Percentiles rank a stretch among this genome's conserved stretches.
Evolutionary conservation across 1,284 basidiomycete genomes (phyloP).

Genomic region (Apiotrichum montevideense): DNA sequence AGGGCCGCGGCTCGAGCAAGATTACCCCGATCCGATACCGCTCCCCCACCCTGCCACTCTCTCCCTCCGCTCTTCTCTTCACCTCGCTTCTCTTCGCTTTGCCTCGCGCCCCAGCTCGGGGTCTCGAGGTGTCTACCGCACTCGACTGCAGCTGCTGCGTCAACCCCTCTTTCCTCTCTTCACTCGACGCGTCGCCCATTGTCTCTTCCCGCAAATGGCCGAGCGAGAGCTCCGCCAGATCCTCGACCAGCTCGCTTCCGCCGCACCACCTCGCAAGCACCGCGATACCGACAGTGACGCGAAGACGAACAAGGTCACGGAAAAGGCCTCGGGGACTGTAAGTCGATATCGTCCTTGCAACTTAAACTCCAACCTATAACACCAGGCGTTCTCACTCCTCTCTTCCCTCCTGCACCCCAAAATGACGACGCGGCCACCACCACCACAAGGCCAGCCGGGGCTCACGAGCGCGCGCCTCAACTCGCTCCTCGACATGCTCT

Average conservation of each 20-base stretch:
- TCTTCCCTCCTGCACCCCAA: not conserved
- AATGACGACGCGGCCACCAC: not conserved
- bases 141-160: not conserved
- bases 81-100: no score
- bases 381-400: not conserved
- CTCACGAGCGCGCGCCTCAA: not conserved
- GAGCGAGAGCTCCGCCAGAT: conserved; percentile 3
- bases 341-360: no score
- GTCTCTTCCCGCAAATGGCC: not conserved
- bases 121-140: no score
- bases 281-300: not conserved
- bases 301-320: no score
- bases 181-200: not conserved
- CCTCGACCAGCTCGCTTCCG: not conserved
- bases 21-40: no score
- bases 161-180: not conserved
- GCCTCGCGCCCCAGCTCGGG: no score
- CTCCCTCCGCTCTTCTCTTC: no score
- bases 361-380: no score
- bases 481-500: not conserved
- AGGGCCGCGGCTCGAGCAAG: no score
- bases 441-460: not conserved
- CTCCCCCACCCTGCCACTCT: no score
- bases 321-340: no score
- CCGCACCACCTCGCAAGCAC: not conserved